These are phyloP conservation scores for Lentinula detonsa DNA, from an alignment of 768 basidiomycete species.

Conservation along the genomic window DNA sequence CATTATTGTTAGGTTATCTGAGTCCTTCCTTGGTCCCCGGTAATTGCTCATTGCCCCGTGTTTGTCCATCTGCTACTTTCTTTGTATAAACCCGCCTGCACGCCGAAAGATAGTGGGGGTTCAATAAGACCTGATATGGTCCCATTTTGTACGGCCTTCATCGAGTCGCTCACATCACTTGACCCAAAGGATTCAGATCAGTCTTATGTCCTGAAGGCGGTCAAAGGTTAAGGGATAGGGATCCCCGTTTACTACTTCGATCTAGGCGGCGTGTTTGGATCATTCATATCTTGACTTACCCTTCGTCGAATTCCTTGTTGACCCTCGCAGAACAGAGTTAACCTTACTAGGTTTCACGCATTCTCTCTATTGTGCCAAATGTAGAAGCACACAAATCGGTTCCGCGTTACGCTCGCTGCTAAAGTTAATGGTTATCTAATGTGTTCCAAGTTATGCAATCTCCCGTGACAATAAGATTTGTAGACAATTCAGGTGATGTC, in stretches of 20 bases:
- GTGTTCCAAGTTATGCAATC: too few species aligned
- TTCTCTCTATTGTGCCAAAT: conserved; percentile 29
- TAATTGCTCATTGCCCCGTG: neutral
- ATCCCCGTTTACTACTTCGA: conserved; percentile 36
- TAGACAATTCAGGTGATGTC: too few species aligned
- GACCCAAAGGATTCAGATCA: conserved; percentile 27
- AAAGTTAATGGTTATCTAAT: too few species aligned
- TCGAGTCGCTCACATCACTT: neutral
- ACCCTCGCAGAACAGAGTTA: conserved; percentile 14
- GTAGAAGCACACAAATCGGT: conserved; percentile 38
- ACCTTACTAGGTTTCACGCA: conserved; percentile 27
- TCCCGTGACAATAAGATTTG: too few species aligned
- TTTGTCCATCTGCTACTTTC: neutral
- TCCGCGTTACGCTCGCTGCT: conserved; percentile 34
- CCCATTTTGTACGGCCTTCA: conserved; percentile 23
- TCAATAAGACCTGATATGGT: conserved; percentile 27
- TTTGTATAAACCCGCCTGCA: too few species aligned
- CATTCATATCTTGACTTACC: neutral
- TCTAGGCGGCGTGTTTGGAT: conserved; percentile 12
- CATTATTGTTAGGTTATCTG: too few species aligned
- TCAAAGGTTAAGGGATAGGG: conserved; percentile 40
- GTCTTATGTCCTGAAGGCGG: conserved; percentile 41
- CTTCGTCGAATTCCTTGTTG: neutral
- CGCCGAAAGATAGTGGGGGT: too few species aligned
- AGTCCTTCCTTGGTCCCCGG: conserved; percentile 42